Evolutionary conservation across 257 asterid species (phyloP).

Genomic region (Capsicum chinense): DNA sequence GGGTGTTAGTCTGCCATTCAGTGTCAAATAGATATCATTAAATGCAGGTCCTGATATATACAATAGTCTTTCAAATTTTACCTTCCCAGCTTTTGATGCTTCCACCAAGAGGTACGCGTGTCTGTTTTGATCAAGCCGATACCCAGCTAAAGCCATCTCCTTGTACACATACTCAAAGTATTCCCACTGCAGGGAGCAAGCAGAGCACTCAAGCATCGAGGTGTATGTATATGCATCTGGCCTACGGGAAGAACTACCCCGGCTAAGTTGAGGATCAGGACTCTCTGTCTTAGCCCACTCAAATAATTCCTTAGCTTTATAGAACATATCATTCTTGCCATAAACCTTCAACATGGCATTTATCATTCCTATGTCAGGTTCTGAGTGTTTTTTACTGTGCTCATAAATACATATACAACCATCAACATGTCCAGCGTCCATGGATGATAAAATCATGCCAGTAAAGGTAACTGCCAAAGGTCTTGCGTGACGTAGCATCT

Average conservation of each 20-base stretch:
- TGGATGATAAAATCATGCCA: slow-evolving; percentile 80
- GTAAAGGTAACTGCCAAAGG: slow-evolving; percentile 79
- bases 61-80: slow-evolving; percentile 33
- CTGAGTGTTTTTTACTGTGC: slow-evolving; percentile 55
- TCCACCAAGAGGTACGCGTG: slow-evolving; percentile 60
- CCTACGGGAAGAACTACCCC: slow-evolving; percentile 37
- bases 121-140: slow-evolving; percentile 57
- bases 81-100: slow-evolving; percentile 93
- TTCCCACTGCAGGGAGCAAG: slow-evolving; percentile 87
- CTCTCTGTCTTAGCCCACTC: slow-evolving; percentile 56
- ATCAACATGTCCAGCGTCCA: slow-evolving; percentile 79
- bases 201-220: slow-evolving; percentile 88
- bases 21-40: neutral
- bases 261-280: slow-evolving; percentile 38
- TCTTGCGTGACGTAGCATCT: slow-evolving; percentile 48
- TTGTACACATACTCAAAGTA: slow-evolving; percentile 80
- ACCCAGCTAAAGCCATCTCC: slow-evolving; percentile 71
- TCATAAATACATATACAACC: slow-evolving; percentile 71
- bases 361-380: slow-evolving; percentile 71
- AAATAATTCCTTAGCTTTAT: slow-evolving; percentile 77
- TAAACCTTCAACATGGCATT: slow-evolving; percentile 88
- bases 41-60: neutral
- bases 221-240: slow-evolving; percentile 71
- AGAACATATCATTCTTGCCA: slow-evolving; percentile 76
- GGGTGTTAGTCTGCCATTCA: neutral